Base-by-base conservation (phyloP, 441 rosid genomes). In the Metrosideros polymorpha region DNA sequence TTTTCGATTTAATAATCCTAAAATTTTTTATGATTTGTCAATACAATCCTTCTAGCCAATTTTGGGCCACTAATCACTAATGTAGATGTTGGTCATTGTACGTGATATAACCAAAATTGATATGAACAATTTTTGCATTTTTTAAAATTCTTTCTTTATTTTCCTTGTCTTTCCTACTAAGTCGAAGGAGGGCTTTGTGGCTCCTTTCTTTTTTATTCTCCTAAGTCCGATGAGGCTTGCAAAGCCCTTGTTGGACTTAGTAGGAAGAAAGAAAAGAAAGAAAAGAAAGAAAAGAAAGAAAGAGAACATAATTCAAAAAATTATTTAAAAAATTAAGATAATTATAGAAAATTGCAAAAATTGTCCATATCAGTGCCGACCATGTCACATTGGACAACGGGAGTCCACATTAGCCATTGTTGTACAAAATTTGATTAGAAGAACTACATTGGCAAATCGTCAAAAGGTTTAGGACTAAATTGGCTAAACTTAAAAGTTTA, bases 21-120 rank as follows among this genome's bases (percentile, higher is more conserved):
- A 32, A 66, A 6, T 2, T 4, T 66, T 63, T 63, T 1, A 30
- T 15, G 2, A 32, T 63, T 66, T 18, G 7, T 3, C 7, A 18
- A 18, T 8, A 2, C 2, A 17, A 18, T 18, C 13, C 1, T 63
- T 17, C 13, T 66, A 1, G 1, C 6, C 43, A 19, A 66, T 66
- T 13, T 6, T n/a, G n/a, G n/a, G n/a, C n/a, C n/a, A n/a, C n/a
- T n/a, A n/a, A 12, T 12, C 50, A 5, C 51, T 12, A 3, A 49
- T 5, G 12, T 5, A 49, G 13, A 49, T 13, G 15, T 5, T 1
- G 1, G 51, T 1, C 6, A 5, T 49, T 17, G 5, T 49, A 49
- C 15, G 17, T 49, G 4, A 49, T 1, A 29, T 0, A 2, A 4
- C 0, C 18, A 0, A 15, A 4, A 7, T 63, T 32, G 6, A 63